Evolutionary conservation across 1,284 basidiomycete genomes (phyloP).

Genomic region (Ganoderma resinaceum): DNA sequence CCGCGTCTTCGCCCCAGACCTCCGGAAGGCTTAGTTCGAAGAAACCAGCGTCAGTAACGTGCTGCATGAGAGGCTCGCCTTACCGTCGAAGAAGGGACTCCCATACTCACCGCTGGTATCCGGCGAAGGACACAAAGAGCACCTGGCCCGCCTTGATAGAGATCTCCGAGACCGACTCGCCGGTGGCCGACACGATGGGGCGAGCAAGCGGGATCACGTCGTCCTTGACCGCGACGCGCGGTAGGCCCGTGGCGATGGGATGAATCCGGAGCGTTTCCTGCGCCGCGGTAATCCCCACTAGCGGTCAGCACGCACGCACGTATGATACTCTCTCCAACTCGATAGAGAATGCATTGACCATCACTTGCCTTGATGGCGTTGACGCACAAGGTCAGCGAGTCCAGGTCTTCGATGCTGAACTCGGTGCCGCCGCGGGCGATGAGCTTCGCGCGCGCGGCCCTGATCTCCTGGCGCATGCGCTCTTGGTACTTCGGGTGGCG

Average conservation of each 20-base stretch:
- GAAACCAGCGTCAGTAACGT: too few relatives aligned
- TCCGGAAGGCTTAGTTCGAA: conserved; percentile 35
- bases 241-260: conserved; percentile 41
- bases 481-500: conserved; percentile 39
- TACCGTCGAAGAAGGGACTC: too few relatives aligned
- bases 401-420: conserved; percentile 39
- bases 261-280: conserved; percentile 50
- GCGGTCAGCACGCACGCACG: not conserved
- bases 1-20: conserved; percentile 58
- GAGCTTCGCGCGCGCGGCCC: conserved; percentile 26
- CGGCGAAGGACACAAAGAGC: conserved; percentile 40
- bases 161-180: conserved; percentile 42
- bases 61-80: too few relatives aligned
- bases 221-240: conserved; percentile 41
- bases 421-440: conserved; percentile 34
- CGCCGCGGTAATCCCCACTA: not conserved
- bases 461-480: conserved; percentile 39
- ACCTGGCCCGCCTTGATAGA: conserved; percentile 47
- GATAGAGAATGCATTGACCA: too few relatives aligned
- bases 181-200: conserved; percentile 42
- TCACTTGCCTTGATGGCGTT: conserved; percentile 27
- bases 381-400: conserved; percentile 34
- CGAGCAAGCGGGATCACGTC: conserved; percentile 47
- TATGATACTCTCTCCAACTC: too few relatives aligned
- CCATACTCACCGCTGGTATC: conserved; percentile 45